Evolutionary conservation across 352 stramenopile species (phyloP).

Genomic region (Thalassiosira hispida): DNA sequence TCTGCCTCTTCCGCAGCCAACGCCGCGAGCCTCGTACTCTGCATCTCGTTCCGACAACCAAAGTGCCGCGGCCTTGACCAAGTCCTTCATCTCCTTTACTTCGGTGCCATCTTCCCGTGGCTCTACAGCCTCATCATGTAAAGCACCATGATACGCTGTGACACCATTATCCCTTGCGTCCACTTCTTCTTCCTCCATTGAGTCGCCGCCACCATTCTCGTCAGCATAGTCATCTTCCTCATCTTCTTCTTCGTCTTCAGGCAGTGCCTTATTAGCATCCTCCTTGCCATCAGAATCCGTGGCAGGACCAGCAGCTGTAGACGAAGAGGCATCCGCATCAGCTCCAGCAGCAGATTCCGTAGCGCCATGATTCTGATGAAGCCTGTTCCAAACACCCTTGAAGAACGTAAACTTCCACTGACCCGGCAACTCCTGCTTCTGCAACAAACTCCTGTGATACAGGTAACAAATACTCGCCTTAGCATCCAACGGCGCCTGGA

Average conservation of each 20-base stretch:
- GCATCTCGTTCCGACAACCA: constrained; percentile 77
- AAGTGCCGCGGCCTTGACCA: constrained; percentile 76
- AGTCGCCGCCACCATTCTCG: constrained; percentile 11
- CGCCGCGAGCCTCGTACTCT: constrained; percentile 18
- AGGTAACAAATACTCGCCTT: constrained; percentile 76
- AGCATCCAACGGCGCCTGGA: constrained; percentile 62
- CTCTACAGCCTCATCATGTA: constrained; percentile 8
- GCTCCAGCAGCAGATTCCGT: neutral
- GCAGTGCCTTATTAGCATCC: constrained; percentile 1
- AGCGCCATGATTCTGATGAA: constrained; percentile 58
- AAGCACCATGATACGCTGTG: neutral
- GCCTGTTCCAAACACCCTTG: constrained; percentile 74
- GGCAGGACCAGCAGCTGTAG: constrained; percentile 1
- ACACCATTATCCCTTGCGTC: constrained; percentile 26
- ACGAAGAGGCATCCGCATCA: neutral
- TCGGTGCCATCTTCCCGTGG: neutral
- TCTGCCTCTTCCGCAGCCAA: constrained; percentile 7
- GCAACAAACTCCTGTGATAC: constrained; percentile 65
- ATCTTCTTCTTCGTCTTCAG: constrained; percentile 13
- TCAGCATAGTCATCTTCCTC: constrained; percentile 14
- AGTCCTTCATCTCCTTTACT: constrained; percentile 62
- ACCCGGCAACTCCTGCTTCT: constrained; percentile 72
- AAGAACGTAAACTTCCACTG: constrained; percentile 82
- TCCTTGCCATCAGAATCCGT: constrained; percentile 19
- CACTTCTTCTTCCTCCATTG: constrained; percentile 23